Evolutionary conservation across 2,329 filamentous ascomycete species (phyloP), one percentile per base, ranked within the genome.

Genomic region (Stagonosporopsis cucurbitacearum): DNA sequence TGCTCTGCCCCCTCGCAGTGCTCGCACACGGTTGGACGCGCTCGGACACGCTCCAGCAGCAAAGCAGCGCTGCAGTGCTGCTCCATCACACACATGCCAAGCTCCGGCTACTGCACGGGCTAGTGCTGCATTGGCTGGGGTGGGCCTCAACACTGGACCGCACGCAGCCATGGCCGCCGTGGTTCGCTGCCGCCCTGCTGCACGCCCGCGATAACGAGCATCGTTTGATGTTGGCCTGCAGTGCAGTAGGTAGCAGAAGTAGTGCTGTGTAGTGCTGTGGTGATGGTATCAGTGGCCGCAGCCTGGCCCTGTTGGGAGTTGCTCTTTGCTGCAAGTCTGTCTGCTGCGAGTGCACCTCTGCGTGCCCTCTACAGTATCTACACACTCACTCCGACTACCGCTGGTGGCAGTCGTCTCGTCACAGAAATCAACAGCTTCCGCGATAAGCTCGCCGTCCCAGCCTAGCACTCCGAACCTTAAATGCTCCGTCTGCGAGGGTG

Each of bases 141-240:
- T 45, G 41, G 46, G 52, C 52, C 53, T 56, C 53, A 56, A 51
- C 53, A 56, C 47, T 26, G 5, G 43, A 42, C 36, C 36, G 36
- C 53, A 42, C 46, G 6, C 22, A 46, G 26, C 22, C 2, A 15
- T 22, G 22, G n/a, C 42, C 47, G 43, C 33, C 12, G 44, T 41
- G 43, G 28, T 54, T 48, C 22, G 50, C 22, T 22, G 50, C 33
- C 11, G 17, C 15, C 23, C 9, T 13, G 13, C n/a, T 12, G 12
- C 30, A 9, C 25, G 36, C 41, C 15, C 20, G 46, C 46, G 52
- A 55, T 49, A 49, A 50, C 26, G 41, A 28, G 41, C 41, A 36
- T 20, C n/a, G n/a, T n/a, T n/a, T n/a, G 4, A 30, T 15, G 17
- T 28, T 35, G 20, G 26, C 25, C 25, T 13, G 19, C 22, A 13